Conservation (phyloP, 2,329 filamentous ascomycete genomes). For the Aureobasidium melanogenum region DNA sequence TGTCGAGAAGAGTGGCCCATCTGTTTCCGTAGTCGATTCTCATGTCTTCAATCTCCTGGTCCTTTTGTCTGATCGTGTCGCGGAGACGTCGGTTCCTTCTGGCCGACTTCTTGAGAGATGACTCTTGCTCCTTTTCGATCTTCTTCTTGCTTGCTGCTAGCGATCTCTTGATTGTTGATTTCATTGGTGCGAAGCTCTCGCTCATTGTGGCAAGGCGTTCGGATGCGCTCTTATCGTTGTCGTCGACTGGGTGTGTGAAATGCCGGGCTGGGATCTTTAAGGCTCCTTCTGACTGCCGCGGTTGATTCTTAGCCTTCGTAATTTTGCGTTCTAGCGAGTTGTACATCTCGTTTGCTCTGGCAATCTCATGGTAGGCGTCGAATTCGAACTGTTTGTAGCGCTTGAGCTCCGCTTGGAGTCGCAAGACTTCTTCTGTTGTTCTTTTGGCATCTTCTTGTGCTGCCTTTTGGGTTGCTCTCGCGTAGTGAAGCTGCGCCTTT, state of each 20-base stretch:
- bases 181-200: neutral
- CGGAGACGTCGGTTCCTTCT: neutral
- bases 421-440: too few species aligned
- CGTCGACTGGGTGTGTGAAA: neutral
- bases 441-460: neutral
- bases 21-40: neutral
- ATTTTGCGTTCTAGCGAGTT: neutral
- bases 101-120: neutral
- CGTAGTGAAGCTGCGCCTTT: neutral
- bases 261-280: neutral
- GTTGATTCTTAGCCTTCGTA: neutral
- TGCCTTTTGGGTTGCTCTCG: neutral
- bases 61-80: neutral
- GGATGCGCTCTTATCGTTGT: neutral
- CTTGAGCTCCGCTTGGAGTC: neutral
- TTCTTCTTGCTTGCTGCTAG: neutral
- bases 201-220: neutral
- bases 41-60: neutral
- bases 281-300: neutral
- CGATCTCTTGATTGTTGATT: neutral
- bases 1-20: neutral
- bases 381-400: neutral
- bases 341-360: neutral
- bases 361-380: neutral
- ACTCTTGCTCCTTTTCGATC: neutral